phyloP scores from a whole-genome alignment of 441 rosid species.

The Breynia disticha region DNA sequence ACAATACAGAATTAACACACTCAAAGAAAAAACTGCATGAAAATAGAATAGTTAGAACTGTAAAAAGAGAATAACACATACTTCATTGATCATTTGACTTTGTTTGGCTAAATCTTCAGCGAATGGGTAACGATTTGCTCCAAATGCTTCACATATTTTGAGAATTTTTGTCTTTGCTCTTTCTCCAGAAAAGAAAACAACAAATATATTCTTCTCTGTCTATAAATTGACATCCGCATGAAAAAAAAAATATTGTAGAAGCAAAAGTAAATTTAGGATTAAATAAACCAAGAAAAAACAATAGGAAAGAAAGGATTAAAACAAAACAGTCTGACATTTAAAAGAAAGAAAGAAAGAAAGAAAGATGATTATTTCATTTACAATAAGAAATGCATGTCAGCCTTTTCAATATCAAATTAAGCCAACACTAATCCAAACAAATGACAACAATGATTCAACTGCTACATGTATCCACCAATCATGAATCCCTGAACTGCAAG shows the following conservation, averaged over 20 bases:
- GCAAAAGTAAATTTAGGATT: not conserved
- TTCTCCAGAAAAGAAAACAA: conserved; percentile 81
- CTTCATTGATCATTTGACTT: conserved; percentile 54
- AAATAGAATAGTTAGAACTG: not conserved
- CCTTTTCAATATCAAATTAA: no score
- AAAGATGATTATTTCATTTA: no score
- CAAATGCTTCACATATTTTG: conserved; percentile 92
- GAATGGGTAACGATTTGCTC: conserved; percentile 85
- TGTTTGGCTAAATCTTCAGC: conserved; percentile 67
- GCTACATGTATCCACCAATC: no score
- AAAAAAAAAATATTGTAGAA: conserved; percentile 14
- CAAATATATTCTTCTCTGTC: conserved; percentile 82
- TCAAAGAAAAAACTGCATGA: conserved; percentile 1
- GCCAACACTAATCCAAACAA: no score
- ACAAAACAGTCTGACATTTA: no score
- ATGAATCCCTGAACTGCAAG: no score
- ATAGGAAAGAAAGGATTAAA: not conserved
- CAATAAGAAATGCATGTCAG: no score
- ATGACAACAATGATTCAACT: no score
- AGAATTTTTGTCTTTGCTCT: conserved; percentile 71
- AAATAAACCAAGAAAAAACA: not conserved
- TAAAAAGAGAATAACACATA: conserved; percentile 13
- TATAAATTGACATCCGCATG: conserved; percentile 25
- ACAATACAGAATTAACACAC: no score
- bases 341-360: no score